Evolutionary conservation across 1,139 yeast species (phyloP), one percentile per base, ranked within the genome.

Genomic region (Blastobotrys aristatus): DNA sequence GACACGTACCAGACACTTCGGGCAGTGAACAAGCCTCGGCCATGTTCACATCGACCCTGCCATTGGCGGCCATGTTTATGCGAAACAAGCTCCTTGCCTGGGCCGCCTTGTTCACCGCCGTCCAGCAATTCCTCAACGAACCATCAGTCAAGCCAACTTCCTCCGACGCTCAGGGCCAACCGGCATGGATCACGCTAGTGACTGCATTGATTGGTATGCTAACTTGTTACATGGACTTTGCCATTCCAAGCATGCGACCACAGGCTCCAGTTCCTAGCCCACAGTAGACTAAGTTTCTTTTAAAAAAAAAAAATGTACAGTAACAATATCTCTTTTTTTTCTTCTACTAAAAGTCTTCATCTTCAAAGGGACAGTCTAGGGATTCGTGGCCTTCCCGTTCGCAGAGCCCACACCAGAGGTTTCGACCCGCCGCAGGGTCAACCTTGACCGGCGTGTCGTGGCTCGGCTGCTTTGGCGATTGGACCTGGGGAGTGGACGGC

Each of bases 341-440:
- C 5, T n/a, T 33, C 34, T 45, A 48, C 33, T 45, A 48, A 22
- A 48, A 48, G 14, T 48, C 51, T 54, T 78, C 79, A 54, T 78
- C 79, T 58, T 85, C 95, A 60, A 77, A 87, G 0, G 97, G 97
- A 67, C 97, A 90, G 49, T 87, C 87, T 39, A 82, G 72, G 55
- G 94, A 83, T 49, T 80, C 84, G 61, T 90, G 97, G 1, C 97
- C 97, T 45, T 79, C 82, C 48, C 88, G 71, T 65, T 90, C 97
- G 68, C 97, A 90, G 45, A 88, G 72, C 0, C 95, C 96, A 68
- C 97, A 90, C 95, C 96, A 90, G 57, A 80, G 74, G 20, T 69
- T 71, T 43, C 88, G 74, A 1, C 96, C 96, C 1, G 79, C 79
- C 4, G 90, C 74, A 0, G 92, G 84, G 61, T 87, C 96, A 2